Evolutionary conservation across 2,329 filamentous ascomycete species (phyloP).

Genomic region (Trichoderma polysporum): DNA sequence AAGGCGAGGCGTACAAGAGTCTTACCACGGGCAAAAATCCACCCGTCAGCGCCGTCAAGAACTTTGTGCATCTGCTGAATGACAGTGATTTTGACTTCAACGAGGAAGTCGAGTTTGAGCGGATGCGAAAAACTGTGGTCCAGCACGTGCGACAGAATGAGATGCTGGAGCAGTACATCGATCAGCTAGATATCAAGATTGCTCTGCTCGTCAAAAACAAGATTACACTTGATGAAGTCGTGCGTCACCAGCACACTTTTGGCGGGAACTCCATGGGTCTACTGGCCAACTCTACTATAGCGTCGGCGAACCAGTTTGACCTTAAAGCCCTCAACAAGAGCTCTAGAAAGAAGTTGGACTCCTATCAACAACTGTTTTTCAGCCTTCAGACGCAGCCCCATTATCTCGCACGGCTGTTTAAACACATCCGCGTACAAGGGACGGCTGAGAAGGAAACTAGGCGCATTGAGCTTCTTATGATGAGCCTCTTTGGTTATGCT

Average conservation of each 20-base stretch:
- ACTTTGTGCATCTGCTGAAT: constrained; percentile 95
- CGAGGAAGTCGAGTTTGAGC: constrained; percentile 95
- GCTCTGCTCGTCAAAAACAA: constrained; percentile 98
- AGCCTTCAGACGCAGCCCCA: constrained; percentile 94
- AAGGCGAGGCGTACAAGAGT: constrained; percentile 97
- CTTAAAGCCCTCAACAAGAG: constrained; percentile 97
- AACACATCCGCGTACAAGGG: constrained; percentile 76
- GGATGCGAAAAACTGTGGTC: constrained; percentile 90
- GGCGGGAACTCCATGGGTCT: constrained; percentile 84
- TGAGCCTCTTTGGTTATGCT: constrained; percentile 95
- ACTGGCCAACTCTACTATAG: constrained; percentile 83
- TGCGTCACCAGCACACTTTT: constrained; percentile 94
- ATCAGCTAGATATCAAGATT: constrained; percentile 98
- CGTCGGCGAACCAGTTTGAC: constrained; percentile 89
- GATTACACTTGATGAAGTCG: constrained; percentile 95
- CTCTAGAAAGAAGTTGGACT: constrained; percentile 90
- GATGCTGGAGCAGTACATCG: constrained; percentile 95
- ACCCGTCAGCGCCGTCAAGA: constrained; percentile 93
- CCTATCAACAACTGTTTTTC: constrained; percentile 98
- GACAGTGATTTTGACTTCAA: constrained; percentile 99
- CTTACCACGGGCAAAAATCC: constrained; percentile 95
- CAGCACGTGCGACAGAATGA: constrained; percentile 98
- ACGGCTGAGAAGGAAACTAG: constrained; percentile 90
- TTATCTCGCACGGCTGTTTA: constrained; percentile 87
- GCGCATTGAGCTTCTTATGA: constrained; percentile 87